A percentile compares a stretch with the other conserved stretches of the same genome.
Conservation (phyloP, 306 rosid species). For the Glycine tomentella region DNA sequence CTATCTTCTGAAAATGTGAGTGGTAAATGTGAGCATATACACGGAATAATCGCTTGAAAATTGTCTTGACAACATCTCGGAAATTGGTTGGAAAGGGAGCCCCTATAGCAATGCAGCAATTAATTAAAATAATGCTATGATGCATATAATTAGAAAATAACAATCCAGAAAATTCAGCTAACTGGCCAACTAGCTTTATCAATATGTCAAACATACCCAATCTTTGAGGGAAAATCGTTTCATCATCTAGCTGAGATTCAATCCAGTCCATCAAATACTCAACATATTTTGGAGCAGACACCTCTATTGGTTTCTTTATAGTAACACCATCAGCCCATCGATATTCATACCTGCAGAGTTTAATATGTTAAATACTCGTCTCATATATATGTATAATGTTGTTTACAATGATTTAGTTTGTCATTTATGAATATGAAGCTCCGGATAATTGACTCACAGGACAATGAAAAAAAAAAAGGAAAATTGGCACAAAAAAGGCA, state of each 20-base stretch:
- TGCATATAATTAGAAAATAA: background rate
- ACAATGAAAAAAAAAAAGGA: slow-evolving; percentile 6
- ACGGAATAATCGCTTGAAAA: slow-evolving; percentile 84
- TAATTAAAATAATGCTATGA: background rate
- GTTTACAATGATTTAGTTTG: slow-evolving; percentile 20
- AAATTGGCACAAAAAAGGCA: slow-evolving; percentile 12
- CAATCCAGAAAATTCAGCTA: slow-evolving; percentile 8
- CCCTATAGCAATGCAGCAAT: slow-evolving; percentile 54
- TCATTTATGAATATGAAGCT: background rate
- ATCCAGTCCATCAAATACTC: slow-evolving; percentile 94
- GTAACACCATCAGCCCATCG: slow-evolving; percentile 92
- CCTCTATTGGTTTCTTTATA: slow-evolving; percentile 84
- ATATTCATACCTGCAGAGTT: slow-evolving; percentile 72
- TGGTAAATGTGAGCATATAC: slow-evolving; percentile 92
- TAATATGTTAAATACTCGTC: slow-evolving; percentile 31
- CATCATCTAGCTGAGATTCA: slow-evolving; percentile 85
- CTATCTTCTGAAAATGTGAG: slow-evolving; percentile 83
- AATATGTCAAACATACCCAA: slow-evolving; percentile 58
- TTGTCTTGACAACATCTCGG: slow-evolving; percentile 81
- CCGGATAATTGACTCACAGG: background rate
- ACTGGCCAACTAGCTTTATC: background rate
- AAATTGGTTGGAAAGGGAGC: slow-evolving; percentile 81
- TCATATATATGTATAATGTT: slow-evolving; percentile 15
- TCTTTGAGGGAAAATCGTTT: slow-evolving; percentile 81
- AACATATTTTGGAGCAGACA: slow-evolving; percentile 91